Conservation (phyloP, 768 basidiomycete species). For the Dendrothele bispora region DNA sequence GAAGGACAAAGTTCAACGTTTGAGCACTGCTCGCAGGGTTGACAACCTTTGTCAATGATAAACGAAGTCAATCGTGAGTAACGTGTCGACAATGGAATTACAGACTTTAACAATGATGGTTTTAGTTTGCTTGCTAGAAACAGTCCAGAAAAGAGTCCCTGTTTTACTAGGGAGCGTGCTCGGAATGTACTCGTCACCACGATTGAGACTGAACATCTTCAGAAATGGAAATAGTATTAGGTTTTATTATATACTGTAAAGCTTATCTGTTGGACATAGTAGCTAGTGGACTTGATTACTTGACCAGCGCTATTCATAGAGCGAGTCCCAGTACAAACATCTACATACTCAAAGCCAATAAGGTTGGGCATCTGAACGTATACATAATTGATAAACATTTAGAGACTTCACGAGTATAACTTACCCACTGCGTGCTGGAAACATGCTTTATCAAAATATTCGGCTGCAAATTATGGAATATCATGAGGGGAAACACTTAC, state of each 20-base stretch:
- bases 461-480: slow-evolving; percentile 1
- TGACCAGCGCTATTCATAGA: slow-evolving; percentile 39
- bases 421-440: slow-evolving; percentile 55
- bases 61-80: too few species aligned
- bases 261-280: slow-evolving; percentile 61
- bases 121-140: slow-evolving; percentile 36
- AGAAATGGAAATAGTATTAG: slow-evolving; percentile 30
- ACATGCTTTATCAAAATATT: slow-evolving; percentile 39
- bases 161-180: slow-evolving; percentile 51
- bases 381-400: too few species aligned
- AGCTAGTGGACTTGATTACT: slow-evolving; percentile 63
- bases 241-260: slow-evolving; percentile 24
- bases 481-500: slow-evolving; percentile 22
- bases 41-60: too few species aligned
- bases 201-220: slow-evolving; percentile 63
- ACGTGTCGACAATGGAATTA: too few species aligned
- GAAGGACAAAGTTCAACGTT: too few species aligned
- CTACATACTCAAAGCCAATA: slow-evolving; percentile 57
- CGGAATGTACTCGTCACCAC: slow-evolving; percentile 62
- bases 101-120: slow-evolving; percentile 65
- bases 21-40: too few species aligned
- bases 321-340: neutral
- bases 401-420: slow-evolving; percentile 14
- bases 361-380: slow-evolving; percentile 59
- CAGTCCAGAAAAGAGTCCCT: slow-evolving; percentile 64